Evolutionary conservation across 257 asterid genomes (phyloP).

Genomic region (Nicotiana sylvestris): DNA sequence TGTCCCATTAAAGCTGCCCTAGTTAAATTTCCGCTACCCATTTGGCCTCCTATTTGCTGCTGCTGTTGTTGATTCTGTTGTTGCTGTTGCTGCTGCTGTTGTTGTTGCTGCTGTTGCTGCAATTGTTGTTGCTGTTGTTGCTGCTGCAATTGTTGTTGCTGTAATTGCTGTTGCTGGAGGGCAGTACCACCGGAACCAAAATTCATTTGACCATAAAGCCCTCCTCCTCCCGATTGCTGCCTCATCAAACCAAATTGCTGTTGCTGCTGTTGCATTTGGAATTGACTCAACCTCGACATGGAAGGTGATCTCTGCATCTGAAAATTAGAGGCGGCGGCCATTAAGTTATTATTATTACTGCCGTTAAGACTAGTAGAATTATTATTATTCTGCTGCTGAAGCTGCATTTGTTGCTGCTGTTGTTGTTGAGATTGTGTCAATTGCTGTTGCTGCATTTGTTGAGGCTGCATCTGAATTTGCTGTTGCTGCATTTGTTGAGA

Average conservation of each 20-base stretch:
- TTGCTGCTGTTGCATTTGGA: slow-evolving; percentile 52
- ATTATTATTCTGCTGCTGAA: slow-evolving; percentile 29
- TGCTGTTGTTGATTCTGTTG: slow-evolving; percentile 32
- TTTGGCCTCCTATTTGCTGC: slow-evolving; percentile 36
- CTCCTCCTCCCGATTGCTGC: slow-evolving; percentile 44
- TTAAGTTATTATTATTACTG: slow-evolving; percentile 36
- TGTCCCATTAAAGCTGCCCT: slow-evolving; percentile 76
- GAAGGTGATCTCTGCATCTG: slow-evolving; percentile 73
- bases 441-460: slow-evolving; percentile 17
- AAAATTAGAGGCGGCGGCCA: slow-evolving; percentile 42
- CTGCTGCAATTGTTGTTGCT: slow-evolving; percentile 25
- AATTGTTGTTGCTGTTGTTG: slow-evolving; percentile 37
- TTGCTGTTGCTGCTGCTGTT: slow-evolving; percentile 30
- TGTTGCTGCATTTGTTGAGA: slow-evolving; percentile 24
- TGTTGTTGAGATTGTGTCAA: slow-evolving; percentile 32
- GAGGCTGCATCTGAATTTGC: background rate
- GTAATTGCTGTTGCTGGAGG: slow-evolving; percentile 34
- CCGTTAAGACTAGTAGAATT: slow-evolving; percentile 19
- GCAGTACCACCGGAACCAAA: slow-evolving; percentile 53
- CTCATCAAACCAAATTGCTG: slow-evolving; percentile 26
- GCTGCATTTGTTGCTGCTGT: slow-evolving; percentile 25
- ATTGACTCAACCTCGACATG: slow-evolving; percentile 59
- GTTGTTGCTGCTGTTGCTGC: slow-evolving; percentile 35
- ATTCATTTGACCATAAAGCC: slow-evolving; percentile 73
- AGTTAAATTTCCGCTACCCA: slow-evolving; percentile 56